These are phyloP conservation scores for Globisporangium echinulatum DNA, from an alignment of 352 stramenopile species.

Conservation along the genomic window DNA sequence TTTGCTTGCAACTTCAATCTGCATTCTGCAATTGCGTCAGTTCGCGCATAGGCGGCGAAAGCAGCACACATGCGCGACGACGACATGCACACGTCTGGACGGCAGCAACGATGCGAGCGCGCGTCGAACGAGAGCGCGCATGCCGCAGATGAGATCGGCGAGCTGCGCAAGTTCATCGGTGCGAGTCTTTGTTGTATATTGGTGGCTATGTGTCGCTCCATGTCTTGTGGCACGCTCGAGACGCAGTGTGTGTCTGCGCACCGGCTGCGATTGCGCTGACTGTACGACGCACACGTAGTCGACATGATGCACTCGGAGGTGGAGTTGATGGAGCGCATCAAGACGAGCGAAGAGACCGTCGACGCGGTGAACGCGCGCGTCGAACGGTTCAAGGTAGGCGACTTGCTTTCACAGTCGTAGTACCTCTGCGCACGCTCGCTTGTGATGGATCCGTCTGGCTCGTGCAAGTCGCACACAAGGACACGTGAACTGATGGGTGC, in stretches of 20 bases:
- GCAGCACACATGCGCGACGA: not conserved
- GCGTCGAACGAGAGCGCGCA: not conserved
- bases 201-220: not conserved
- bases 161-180: slow-evolving; percentile 69
- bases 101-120: not conserved
- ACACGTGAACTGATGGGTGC: not conserved
- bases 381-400: slow-evolving; percentile 44
- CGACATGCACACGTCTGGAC: too few relatives aligned
- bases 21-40: not conserved
- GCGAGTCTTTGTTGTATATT: not conserved
- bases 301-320: slow-evolving; percentile 78
- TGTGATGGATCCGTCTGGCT: too few relatives aligned
- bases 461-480: not conserved
- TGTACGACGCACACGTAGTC: slow-evolving; percentile 21
- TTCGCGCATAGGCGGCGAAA: not conserved
- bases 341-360: slow-evolving; percentile 53
- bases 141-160: slow-evolving; percentile 39
- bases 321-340: slow-evolving; percentile 62
- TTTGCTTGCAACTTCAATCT: slow-evolving; percentile 2
- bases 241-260: not conserved
- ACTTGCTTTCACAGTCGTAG: too few relatives aligned
- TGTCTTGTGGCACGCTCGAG: not conserved
- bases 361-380: slow-evolving; percentile 32
- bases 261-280: too few relatives aligned
- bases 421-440: too few relatives aligned